Percentiles rank a stretch among this genome's conserved stretches.
Conservation (phyloP, 2,329 filamentous ascomycete species). For the Rutstroemia sp. region DNA sequence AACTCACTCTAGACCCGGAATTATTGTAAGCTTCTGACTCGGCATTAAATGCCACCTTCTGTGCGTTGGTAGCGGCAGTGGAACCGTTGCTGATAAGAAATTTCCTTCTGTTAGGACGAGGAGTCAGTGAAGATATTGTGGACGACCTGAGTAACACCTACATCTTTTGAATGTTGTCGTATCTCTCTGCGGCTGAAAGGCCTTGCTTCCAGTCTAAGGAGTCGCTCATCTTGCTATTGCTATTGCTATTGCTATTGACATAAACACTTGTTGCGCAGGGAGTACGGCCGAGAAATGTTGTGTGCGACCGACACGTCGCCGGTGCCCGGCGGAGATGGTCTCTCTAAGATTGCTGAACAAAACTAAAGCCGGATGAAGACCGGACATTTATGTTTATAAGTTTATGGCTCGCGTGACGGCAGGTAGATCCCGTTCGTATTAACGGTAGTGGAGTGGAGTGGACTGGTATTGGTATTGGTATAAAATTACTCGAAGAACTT, state of each 20-base stretch:
- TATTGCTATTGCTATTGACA: not conserved
- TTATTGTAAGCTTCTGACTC: constrained; percentile 58
- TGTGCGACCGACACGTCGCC: no score
- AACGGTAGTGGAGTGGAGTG: no score
- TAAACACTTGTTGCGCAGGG: not conserved
- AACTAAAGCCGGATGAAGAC: no score
- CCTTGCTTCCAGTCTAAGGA: constrained; percentile 24
- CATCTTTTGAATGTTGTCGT: constrained; percentile 56
- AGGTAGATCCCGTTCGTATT: no score
- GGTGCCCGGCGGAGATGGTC: no score
- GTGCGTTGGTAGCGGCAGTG: constrained; percentile 38
- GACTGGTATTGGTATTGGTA: no score
- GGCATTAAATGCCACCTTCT: constrained; percentile 49
- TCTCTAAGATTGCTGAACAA: no score
- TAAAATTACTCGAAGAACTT: no score
- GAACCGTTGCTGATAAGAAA: constrained; percentile 33
- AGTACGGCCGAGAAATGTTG: no score
- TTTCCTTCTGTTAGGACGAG: constrained; percentile 17
- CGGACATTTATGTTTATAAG: no score
- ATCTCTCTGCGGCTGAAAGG: constrained; percentile 40
- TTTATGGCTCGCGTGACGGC: no score
- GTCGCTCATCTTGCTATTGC: constrained; percentile 17
- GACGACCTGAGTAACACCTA: constrained; percentile 32
- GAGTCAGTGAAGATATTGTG: constrained; percentile 1
- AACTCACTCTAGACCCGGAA: constrained; percentile 49